These are phyloP conservation scores for Suhomyces ambrosiae DNA, from an alignment of 1,139 yeast species.

Conservation along the genomic window DNA sequence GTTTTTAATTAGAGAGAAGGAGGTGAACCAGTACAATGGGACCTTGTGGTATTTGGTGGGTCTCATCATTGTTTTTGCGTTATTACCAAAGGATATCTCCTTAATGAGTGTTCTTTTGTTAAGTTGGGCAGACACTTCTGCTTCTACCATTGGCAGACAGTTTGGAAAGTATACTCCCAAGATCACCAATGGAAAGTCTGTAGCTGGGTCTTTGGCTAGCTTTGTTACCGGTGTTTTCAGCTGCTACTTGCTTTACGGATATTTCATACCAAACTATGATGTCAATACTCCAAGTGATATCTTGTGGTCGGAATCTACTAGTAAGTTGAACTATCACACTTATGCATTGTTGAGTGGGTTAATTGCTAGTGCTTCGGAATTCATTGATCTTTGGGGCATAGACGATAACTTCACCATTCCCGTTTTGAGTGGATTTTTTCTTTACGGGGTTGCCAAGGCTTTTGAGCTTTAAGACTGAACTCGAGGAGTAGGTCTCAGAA, in stretches of 20 bases:
- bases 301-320: constrained; percentile 66
- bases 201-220: constrained; percentile 90
- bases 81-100: constrained; percentile 79
- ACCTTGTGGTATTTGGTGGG: constrained; percentile 86
- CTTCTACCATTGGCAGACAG: constrained; percentile 86
- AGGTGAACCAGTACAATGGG: constrained; percentile 72
- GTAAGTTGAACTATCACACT: constrained; percentile 52
- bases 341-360: constrained; percentile 71
- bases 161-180: constrained; percentile 85
- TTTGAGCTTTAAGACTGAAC: constrained; percentile 8
- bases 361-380: constrained; percentile 85
- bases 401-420: constrained; percentile 97
- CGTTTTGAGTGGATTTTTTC: constrained; percentile 68
- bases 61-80: constrained; percentile 63
- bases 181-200: constrained; percentile 69
- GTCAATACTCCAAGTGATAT: constrained; percentile 56
- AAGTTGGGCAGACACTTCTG: constrained; percentile 98
- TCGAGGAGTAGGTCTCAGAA: too few species aligned
- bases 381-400: constrained; percentile 67
- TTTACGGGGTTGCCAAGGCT: constrained; percentile 46
- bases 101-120: constrained; percentile 74
- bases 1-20: constrained; percentile 80
- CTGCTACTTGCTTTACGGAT: constrained; percentile 69
- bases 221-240: constrained; percentile 69
- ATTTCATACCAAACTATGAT: constrained; percentile 58